A percentile compares a stretch with the other conserved stretches of the same genome.
Evolutionary conservation across 257 asterid genomes (phyloP).

Genomic region (Orobanche coerulescens): DNA sequence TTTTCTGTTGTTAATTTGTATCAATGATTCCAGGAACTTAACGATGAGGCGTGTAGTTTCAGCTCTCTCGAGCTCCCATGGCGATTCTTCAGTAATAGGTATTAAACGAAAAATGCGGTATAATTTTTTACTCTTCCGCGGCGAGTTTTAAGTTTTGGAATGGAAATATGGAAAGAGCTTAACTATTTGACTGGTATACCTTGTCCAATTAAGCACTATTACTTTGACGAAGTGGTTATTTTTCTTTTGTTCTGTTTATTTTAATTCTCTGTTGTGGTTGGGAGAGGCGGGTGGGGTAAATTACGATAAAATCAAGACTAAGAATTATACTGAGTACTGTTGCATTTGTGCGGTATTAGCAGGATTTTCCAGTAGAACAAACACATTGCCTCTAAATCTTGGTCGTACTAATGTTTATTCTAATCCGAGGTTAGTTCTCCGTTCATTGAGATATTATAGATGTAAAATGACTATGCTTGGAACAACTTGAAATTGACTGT

Average conservation of each 20-base stretch:
- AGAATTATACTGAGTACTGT: not conserved
- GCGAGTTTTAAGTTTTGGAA: not conserved
- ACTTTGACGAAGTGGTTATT: too few species aligned
- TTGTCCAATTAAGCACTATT: too few species aligned
- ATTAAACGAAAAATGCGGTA: slow-evolving; percentile 10
- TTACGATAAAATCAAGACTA: not conserved
- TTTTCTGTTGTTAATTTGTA: slow-evolving; percentile 10
- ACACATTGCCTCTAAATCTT: slow-evolving; percentile 36
- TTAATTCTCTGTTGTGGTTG: too few species aligned
- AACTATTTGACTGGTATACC: too few species aligned
- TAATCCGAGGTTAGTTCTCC: slow-evolving; percentile 44
- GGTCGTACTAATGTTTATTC: slow-evolving; percentile 32
- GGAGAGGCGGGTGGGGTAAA: too few species aligned
- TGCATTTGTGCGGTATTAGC: slow-evolving; percentile 18
- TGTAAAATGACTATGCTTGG: not conserved
- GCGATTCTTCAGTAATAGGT: slow-evolving; percentile 50
- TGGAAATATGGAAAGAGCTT: too few species aligned
- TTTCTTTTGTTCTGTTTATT: too few species aligned
- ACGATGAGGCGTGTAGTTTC: slow-evolving; percentile 29
- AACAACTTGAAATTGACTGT: not conserved
- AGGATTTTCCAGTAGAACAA: slow-evolving; percentile 55
- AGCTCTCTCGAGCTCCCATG: slow-evolving; percentile 43
- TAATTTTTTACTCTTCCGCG: not conserved
- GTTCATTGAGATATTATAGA: slow-evolving; percentile 10
- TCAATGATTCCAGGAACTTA: slow-evolving; percentile 33